Evolutionary conservation across 495 filamentous ascomycete species (phyloP), one percentile per base, ranked within the genome.

Genomic region (Pyrenula aspistea): DNA sequence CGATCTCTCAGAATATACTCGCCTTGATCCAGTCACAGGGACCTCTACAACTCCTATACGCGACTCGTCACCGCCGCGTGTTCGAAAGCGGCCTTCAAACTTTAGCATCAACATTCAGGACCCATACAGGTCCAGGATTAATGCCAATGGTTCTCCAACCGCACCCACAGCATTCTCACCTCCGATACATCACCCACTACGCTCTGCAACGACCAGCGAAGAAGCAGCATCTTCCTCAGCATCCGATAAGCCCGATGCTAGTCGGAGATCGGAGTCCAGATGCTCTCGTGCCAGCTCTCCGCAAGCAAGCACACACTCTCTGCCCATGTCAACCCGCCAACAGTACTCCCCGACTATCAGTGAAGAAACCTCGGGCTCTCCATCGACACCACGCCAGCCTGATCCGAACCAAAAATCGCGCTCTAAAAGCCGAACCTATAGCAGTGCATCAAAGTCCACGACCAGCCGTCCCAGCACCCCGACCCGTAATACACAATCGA

Each of bases 1-100:
- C 23, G 89, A 93, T 60, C 69, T 95, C 15, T 84, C 87, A 23
- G 87, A 88, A 53, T 89, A 92, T 62, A 84, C 84, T 60, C 76
- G 80, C 50, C 73, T 65, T 4, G 76, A 78, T 31, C 66, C 65
- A 48, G 58, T 66, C 3, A 59, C 66, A 3, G 68, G 79, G 19
- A 75, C 77, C n/a, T 77, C 83, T 3, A 78, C 77, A 1, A 42
- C 8, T 42, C 70, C 76, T 22, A 64, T 68, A 8, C 80, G 81
- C 2, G 76, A 80, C 31, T 73, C 76, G 15, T 88, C 86, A 0
- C 85, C 88, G 21, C 84, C 84, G 2, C 74, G 86, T 19, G 53
- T 84, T 20, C 75, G 79, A 22, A 65, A 67, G 42, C 85, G 82
- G 59, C 69, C 72, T 24, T 82, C 81, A 11, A 74, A 72, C 56